phyloP scores from a whole-genome alignment of 108 stramenopile genomes.

The Cyclostephanos tholiformis region DNA sequence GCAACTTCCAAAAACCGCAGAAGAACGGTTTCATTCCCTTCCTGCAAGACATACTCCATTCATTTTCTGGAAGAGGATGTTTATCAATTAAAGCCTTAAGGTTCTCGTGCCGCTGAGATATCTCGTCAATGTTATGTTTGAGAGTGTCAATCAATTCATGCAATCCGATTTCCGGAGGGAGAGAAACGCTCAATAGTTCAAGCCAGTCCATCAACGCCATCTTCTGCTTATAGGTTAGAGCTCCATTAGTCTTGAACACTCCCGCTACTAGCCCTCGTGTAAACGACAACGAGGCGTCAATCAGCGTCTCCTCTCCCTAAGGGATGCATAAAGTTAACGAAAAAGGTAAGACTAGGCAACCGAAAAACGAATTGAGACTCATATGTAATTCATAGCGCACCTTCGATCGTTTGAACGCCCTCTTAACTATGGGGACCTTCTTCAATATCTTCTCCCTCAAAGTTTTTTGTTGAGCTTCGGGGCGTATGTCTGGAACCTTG shows the following conservation, averaged over 20 bases:
- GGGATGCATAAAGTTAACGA: neutral
- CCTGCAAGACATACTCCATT: constrained; percentile 35
- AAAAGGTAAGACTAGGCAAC: neutral
- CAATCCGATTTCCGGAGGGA: constrained; percentile 44
- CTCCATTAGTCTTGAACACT: constrained; percentile 26
- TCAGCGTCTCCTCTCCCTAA: constrained; percentile 28
- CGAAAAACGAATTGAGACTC: neutral
- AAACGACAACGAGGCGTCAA: constrained; percentile 42
- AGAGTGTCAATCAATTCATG: constrained; percentile 44
- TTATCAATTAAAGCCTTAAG: constrained; percentile 26
- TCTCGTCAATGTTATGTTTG: constrained; percentile 24
- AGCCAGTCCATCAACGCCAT: constrained; percentile 41
- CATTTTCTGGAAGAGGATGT: constrained; percentile 26
- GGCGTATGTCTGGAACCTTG: constrained; percentile 32
- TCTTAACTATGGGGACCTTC: constrained; percentile 36
- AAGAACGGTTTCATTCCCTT: constrained; percentile 12
- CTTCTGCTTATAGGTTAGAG: constrained; percentile 38
- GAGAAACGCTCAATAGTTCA: constrained; percentile 37
- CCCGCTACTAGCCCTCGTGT: constrained; percentile 36
- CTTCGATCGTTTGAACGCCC: constrained; percentile 31
- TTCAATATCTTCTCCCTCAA: constrained; percentile 18
- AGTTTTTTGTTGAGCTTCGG: constrained; percentile 31
- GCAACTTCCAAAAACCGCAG: constrained; percentile 59
- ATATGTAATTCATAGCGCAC: neutral
- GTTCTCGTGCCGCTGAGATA: constrained; percentile 20